Base-by-base conservation (phyloP, 805 yeast genomes). In the Diddensiella santjacobensis region DNA sequence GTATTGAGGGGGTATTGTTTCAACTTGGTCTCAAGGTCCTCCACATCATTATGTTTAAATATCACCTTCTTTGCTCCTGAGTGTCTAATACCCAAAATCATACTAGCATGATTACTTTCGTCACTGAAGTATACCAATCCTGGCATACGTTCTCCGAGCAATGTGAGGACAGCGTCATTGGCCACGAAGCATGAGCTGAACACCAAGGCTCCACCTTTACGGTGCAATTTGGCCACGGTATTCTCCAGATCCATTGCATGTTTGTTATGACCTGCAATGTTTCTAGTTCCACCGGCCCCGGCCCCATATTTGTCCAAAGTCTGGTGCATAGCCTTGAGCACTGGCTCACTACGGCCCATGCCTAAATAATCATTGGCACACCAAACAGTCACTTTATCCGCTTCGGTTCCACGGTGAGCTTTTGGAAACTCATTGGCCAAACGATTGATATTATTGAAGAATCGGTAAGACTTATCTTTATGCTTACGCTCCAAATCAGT, bases 281-380 rank as follows among this genome's bases (percentile, higher is more conserved):
- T 93, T 64, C 99, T 79, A 42, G 99, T 93, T 58, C 99, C 99
- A 63, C 99, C 99, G 5, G 99, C 96, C 60, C 99, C 99, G 3
- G 96, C 85, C 60, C 99, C 99, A 66, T 93, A 93, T 71, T 79
- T 81, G 59, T 84, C 85, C 67, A 93, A 75, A 15, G 95, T 82
- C 42, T 73, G 65, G 58, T 84, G 83, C 91, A 91, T 93, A 48
- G 80, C 81, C 15, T 78, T 70, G 51, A 88, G 71, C 39, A 91
- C 91, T 54, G 75, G 71, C 53, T 76, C 77, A 65, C 91, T 86
- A 61, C 80, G 81, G 45, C 96, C 91, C 93, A 93, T 87, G 10
- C 98, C 97, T 52, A 93, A 75, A 67, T 93, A 93, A 69, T 93
- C 99, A 67, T 93, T 93, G 37, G 99, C 90, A 64, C 99, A 93